Evolutionary conservation across 2,329 filamentous ascomycete genomes (phyloP), one percentile per base, ranked within the genome.

Genomic region (Parastagonospora avenae): DNA sequence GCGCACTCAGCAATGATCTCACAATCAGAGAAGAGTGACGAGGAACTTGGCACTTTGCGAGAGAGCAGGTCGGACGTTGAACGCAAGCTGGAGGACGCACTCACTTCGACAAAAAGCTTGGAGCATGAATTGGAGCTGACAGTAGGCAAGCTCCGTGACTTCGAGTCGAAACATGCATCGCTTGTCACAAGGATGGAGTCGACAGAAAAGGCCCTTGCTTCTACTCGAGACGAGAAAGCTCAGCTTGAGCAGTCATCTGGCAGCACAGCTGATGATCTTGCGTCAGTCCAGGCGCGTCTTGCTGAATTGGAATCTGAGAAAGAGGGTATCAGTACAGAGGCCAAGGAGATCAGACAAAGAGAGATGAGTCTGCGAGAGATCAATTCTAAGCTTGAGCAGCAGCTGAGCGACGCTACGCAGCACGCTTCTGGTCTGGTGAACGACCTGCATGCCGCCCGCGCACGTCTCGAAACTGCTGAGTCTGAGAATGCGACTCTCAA

Each of bases 401-500:
- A 50, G 2, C 36, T 56, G 7, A 40, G 42, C 9, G 16, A 30
- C 14, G 35, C 48, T 1, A 54, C 48, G 4, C 10, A 48, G 27
- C 52, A 40, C 4, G 58, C 46, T 8, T 12, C 7, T 16, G 57
- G 57, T 14, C 48, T 68, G 10, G 60, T 70, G 43, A 46, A 49
- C 7, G 58, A 64, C 14, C 27, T 67, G 3, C 55, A 48, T 12
- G 58, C 59, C 29, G 54, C 55, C 10, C 55, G 56, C 32, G 60
- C 63, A 42, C 60, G 59, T 24, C 62, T 69, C 8, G 52, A 63
- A 2, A 60, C 59, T 43, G 54, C 60, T 8, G 59, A 68, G 30
- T 60, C 59, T 8, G 63, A 67, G 49, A 50, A 55, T 29, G 29
- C 48, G 2, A 50, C 43, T 12, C 49, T 70, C 2, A 56, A 57